Evolutionary conservation across 257 asterid genomes (phyloP).

Genomic region (Cynanchum wilfordii): DNA sequence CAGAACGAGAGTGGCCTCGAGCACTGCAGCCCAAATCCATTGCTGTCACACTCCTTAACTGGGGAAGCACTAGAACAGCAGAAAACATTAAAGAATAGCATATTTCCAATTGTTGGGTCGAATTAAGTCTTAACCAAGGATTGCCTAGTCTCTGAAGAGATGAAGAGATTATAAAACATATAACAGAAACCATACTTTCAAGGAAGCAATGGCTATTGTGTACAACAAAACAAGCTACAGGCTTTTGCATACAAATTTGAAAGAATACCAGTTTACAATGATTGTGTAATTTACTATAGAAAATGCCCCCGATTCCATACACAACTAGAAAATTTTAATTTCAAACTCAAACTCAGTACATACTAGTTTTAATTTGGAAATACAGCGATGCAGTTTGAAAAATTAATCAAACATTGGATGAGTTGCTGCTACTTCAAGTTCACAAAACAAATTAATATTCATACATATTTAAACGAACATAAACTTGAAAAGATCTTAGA

Average conservation of each 20-base stretch:
- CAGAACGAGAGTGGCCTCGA: slow-evolving; percentile 82
- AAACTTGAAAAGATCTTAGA: not conserved
- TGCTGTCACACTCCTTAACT: slow-evolving; percentile 77
- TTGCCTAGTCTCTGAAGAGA: not conserved
- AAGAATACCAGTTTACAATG: not conserved
- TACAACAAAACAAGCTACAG: not conserved
- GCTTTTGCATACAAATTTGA: not conserved
- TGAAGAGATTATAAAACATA: not conserved
- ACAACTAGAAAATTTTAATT: not conserved
- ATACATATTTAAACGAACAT: not conserved
- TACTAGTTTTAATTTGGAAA: not conserved
- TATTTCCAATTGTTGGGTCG: not conserved
- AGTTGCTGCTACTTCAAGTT: not conserved
- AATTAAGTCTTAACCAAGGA: not conserved
- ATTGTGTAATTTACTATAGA: not conserved
- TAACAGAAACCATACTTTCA: not conserved
- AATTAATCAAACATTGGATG: not conserved
- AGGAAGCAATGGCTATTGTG: not conserved
- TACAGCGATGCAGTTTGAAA: not conserved
- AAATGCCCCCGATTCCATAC: not conserved
- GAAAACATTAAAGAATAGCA: slow-evolving; percentile 15
- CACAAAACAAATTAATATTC: not conserved
- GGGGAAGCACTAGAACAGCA: slow-evolving; percentile 80
- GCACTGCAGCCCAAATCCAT: slow-evolving; percentile 86
- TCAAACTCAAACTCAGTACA: not conserved